A percentile compares a stretch with the other conserved stretches of the same genome.
Evolutionary conservation across 441 rosid species (phyloP).

Genomic region (Arabidopsis lyrata): DNA sequence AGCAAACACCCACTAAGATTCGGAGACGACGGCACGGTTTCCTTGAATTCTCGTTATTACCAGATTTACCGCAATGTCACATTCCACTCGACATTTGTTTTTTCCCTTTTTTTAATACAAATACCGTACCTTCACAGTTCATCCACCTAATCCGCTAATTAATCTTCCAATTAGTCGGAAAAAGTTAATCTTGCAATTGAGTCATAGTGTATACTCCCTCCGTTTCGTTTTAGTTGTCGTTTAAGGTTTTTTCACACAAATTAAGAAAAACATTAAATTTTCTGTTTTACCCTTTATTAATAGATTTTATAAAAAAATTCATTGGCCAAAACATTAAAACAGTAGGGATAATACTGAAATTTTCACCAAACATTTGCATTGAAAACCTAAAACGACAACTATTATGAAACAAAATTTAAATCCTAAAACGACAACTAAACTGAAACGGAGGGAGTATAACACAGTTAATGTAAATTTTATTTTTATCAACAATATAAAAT

Average conservation of each 20-base stretch:
- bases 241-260: no score
- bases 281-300: no score
- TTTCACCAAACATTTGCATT: no score
- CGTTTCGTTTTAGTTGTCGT: no score
- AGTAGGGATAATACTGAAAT: no score
- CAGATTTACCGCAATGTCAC: constrained; percentile 43
- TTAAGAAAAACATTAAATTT: no score
- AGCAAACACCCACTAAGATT: constrained; percentile 45
- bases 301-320: no score
- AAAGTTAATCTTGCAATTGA: background rate
- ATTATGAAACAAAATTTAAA: no score
- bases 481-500: background rate
- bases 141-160: constrained; percentile 41
- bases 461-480: background rate
- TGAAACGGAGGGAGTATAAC: no score
- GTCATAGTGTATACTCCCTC: background rate
- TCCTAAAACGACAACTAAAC: no score
- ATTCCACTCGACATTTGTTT: constrained; percentile 37
- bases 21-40: constrained; percentile 41
- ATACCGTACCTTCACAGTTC: constrained; percentile 32
- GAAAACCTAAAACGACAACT: no score
- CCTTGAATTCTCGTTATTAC: constrained; percentile 43
- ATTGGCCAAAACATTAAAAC: no score
- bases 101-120: background rate
- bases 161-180: constrained; percentile 11